These are phyloP conservation scores for Coniochaeta hoffmannii DNA, from an alignment of 2,329 filamentous ascomycete genomes.

Conservation along the genomic window DNA sequence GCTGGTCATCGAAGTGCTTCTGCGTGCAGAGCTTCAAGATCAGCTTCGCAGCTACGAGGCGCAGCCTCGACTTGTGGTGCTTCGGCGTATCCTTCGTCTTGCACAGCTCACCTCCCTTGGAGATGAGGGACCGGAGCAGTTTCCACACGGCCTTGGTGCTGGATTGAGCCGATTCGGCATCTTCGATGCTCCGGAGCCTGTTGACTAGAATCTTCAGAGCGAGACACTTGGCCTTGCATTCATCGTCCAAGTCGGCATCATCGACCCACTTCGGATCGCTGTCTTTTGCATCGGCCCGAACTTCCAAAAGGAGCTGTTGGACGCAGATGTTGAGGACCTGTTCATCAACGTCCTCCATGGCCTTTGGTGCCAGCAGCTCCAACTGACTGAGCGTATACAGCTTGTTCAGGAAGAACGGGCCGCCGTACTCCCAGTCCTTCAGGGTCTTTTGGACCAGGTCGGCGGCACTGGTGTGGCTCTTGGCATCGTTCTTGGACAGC, in stretches of 20 bases:
- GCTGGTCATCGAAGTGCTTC: constrained; percentile 66
- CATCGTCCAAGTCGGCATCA: constrained; percentile 64
- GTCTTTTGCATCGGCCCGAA: constrained; percentile 53
- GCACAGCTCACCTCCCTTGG: constrained; percentile 70
- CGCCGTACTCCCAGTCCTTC: constrained; percentile 65
- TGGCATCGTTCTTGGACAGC: constrained; percentile 65
- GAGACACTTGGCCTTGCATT: constrained; percentile 75
- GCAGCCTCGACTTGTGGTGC: constrained; percentile 71
- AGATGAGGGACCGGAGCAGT: constrained; percentile 69
- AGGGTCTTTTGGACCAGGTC: constrained; percentile 73
- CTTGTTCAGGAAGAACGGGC: constrained; percentile 67
- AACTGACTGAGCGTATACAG: constrained; percentile 67
- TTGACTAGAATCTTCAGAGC: constrained; percentile 84
- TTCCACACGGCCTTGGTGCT: constrained; percentile 65
- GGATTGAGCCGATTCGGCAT: constrained; percentile 45
- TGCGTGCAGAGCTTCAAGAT: constrained; percentile 77
- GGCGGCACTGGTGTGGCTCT: constrained; percentile 72
- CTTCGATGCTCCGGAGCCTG: constrained; percentile 58
- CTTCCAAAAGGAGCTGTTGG: constrained; percentile 64
- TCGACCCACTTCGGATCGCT: constrained; percentile 59
- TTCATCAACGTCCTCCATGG: constrained; percentile 66
- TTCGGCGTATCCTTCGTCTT: constrained; percentile 68
- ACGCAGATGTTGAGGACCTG: constrained; percentile 73
- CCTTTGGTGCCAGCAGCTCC: constrained; percentile 64
- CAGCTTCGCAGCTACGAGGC: constrained; percentile 73